Conservation (phyloP, 83 land plant genomes). For the Diphasiastrum complanatum region DNA sequence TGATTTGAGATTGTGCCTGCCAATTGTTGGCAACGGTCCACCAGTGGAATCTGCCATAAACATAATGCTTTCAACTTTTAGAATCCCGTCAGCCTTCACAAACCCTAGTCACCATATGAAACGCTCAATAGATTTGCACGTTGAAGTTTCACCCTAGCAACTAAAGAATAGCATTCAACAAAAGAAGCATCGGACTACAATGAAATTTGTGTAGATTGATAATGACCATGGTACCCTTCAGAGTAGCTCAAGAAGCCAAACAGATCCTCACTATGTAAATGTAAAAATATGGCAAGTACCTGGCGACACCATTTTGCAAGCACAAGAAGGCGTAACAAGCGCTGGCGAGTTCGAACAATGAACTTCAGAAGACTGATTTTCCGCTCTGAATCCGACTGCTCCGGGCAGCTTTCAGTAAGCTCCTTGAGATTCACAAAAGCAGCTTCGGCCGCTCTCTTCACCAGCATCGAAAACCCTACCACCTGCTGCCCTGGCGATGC, state of each 20-base stretch:
- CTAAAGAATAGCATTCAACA: too few relatives aligned
- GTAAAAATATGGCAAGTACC: constrained; percentile 48
- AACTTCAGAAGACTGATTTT: constrained; percentile 80
- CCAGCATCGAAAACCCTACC: constrained; percentile 65
- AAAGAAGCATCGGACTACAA: too few relatives aligned
- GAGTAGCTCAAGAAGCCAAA: not conserved
- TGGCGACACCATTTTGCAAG: constrained; percentile 96
- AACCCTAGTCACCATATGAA: too few relatives aligned
- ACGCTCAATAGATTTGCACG: too few relatives aligned
- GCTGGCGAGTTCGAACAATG: constrained; percentile 74
- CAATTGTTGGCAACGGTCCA: constrained; percentile 89
- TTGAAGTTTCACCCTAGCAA: too few relatives aligned
- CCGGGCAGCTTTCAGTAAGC: constrained; percentile 42
- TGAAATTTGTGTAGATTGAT: too few relatives aligned
- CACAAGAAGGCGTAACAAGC: constrained; percentile 81
- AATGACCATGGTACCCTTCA: too few relatives aligned
- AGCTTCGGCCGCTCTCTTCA: constrained; percentile 65
- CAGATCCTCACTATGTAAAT: not conserved
- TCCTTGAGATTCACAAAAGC: constrained; percentile 64
- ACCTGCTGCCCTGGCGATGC: constrained; percentile 60
- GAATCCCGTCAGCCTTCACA: not conserved
- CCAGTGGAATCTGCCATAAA: constrained; percentile 75
- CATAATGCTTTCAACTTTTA: not conserved
- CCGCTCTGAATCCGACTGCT: constrained; percentile 71
- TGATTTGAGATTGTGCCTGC: constrained; percentile 83